Evolutionary conservation across 768 basidiomycete genomes (phyloP), one percentile per base, ranked within the genome.

Genomic region (Suillus ampliporus): DNA sequence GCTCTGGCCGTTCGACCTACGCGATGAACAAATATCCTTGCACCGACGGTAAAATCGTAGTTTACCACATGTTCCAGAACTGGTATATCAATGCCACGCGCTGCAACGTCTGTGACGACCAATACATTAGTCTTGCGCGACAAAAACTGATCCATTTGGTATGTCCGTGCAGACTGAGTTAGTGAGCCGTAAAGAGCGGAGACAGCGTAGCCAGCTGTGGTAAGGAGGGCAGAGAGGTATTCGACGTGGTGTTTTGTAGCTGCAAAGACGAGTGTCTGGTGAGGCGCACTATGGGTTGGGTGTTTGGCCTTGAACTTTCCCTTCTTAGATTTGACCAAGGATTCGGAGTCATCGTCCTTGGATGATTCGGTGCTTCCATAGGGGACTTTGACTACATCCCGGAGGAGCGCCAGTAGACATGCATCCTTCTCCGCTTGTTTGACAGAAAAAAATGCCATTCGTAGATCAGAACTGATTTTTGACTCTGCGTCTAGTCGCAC

Each of bases 191-290:
- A 99, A 56, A 99, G 96, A 66, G 95, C 90, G 14, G 97, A 97
- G 19, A 94, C 89, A 2, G 92, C 80, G 72, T 97, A 99, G 13
- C 94, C 94, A 10, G 90, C 89, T 14, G 90, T 83, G 4, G 82
- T 82, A 59, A 99, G 83, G 5, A 99, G 81, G 47, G 84, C 85
- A 2, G 87, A 83, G 50, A 99, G 83, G 74, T 97, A 99, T 76
- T 99, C 97, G 70, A 99, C 95, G 68, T 99, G 97, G 71, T 99
- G 97, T 75, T 99, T 99, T 21, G 97, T 99, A 7, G 97, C 94
- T 3, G 90, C 89, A 70, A 99, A 99, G 9, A 99, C 84, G 54
- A 99, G 86, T 1, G 95, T 95, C 76, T 99, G 97, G 73, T 95
- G 90, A 26, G 93, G 87, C 3, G 88, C 87, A 8, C 86, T 86